Evolutionary conservation across 331 rosid genomes (phyloP).

Genomic region (Erythrophleum ivorense): DNA sequence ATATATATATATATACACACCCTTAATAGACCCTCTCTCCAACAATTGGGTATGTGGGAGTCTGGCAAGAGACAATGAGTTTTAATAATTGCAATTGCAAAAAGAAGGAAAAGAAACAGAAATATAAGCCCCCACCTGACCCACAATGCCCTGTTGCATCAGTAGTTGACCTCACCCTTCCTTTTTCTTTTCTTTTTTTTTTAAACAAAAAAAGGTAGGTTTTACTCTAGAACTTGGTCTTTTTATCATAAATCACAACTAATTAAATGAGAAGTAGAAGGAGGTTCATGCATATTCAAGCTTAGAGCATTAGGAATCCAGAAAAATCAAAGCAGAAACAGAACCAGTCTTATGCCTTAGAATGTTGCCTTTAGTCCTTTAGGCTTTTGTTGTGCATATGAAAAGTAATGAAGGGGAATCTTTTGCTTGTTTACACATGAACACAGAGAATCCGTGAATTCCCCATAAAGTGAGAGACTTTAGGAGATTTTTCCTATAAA

Average conservation of each 20-base stretch:
- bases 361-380: background rate
- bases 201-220: conserved; percentile 17
- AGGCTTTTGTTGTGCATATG: conserved; percentile 8
- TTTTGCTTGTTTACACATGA: too few relatives aligned
- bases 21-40: conserved; percentile 66
- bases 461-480: too few relatives aligned
- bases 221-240: conserved; percentile 8
- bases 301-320: background rate
- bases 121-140: conserved; percentile 54
- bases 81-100: conserved; percentile 49
- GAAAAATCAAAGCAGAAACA: background rate
- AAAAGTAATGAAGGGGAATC: conserved; percentile 17
- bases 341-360: background rate
- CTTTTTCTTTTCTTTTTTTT: background rate
- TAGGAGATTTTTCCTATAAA: too few relatives aligned
- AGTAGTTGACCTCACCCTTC: conserved; percentile 44
- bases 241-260: conserved; percentile 24
- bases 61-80: conserved; percentile 71
- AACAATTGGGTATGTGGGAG: conserved; percentile 73
- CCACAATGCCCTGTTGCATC: conserved; percentile 50
- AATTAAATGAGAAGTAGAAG: conserved; percentile 21
- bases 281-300: conserved; percentile 42
- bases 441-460: too few relatives aligned
- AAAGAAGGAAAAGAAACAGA: conserved; percentile 47
- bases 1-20: conserved; percentile 34